Base-by-base conservation (phyloP, 2,329 filamentous ascomycete genomes). In the Periglandula ipomoeae region DNA sequence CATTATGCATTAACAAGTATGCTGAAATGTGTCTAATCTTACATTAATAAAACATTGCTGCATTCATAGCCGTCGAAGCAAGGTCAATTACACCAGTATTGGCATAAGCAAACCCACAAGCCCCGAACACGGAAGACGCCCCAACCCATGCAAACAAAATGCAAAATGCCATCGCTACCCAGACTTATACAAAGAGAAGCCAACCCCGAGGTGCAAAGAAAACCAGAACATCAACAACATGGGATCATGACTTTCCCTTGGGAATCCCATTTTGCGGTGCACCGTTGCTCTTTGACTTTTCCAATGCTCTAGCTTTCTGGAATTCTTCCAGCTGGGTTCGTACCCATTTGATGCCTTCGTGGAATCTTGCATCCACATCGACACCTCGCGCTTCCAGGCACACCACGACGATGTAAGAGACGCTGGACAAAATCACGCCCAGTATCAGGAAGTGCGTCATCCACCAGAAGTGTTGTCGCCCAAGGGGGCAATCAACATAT, bases 381-480 rank as follows among this genome's bases (percentile, higher is more conserved):
- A 70, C 54, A 2, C 69, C 69, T 0, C 38, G 52, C 0, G 54
- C 53, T 19, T 61, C 58, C 34, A 69, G 50, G 30, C 15, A 37
- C 19, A 17, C 37, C 3, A 65, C 52, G 1, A 57, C 46, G 1
- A 52, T 45, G 49, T 64, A 66, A 27, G 59, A 44, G 3, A 62
- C 19, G 0, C 63, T 52, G 13, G 58, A 60, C 5, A 70, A 41
- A 2, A 73, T 34, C 2, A 69, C 65, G 48, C 72, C 59, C 7
- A 89, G 55, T 60, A 89, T 84, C 30, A 89, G 52, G 41, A 90
- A 74, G 70, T 97, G 90, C 5, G 93, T 81, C 4, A 79, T 75
- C 93, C 93, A 98, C 93, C 93, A 98, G 46, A 90, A 76, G 69
- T 95, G 89, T 73, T 96, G 91, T 22, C 82, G 80, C 1, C 93